Base-by-base conservation (phyloP, 768 basidiomycete genomes). In the Naematelia aurantialba region DNA sequence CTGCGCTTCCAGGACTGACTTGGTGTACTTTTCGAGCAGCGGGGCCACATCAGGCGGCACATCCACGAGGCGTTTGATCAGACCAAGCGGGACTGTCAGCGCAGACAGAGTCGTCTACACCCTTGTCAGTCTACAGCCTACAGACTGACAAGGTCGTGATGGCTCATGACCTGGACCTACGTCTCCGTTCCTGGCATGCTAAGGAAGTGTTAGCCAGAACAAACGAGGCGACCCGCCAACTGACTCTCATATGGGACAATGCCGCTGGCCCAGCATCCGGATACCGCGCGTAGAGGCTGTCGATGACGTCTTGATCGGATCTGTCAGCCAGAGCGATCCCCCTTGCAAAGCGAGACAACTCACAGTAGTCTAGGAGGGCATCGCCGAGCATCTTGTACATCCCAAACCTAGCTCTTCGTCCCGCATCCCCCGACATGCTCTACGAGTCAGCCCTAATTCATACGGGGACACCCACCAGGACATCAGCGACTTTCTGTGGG, bases 341-440 rank as follows among this genome's bases (percentile, higher is more conserved):
- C 27, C 17, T 22, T 25, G 3, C n/a, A 14, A 25, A 2, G n/a
- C 11, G 14, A 13, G 24, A 27, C 22, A 17, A 63, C 70, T 53
- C 31, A 72, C 70, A 61, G 45, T 63, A 69, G 47, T 69, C 67
- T 2, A 69, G 27, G 1, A 72, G 25, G 12, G 70, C 68, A 48
- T 72, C 66, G 0, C 70, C 70, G 3, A 72, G 34, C 17, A 66
- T 55, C 26, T 60, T 60, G 52, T 64, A 68, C 44, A 59, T 51
- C 8, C 34, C 34, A 39, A 39, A 8, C 34, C 34, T 39, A 8
- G 34, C 17, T 17, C 34, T 39, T 39, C 34, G 8, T 8, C 17
- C 17, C 17, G 34, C 34, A 39, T 39, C 34, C 21, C 24, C 24
- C 4, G 30, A 34, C 2, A 39, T 19, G 21, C 34, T 8, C 30